These are phyloP conservation scores for Acacia confusa DNA, from an alignment of 306 rosid species.

Conservation along the genomic window DNA sequence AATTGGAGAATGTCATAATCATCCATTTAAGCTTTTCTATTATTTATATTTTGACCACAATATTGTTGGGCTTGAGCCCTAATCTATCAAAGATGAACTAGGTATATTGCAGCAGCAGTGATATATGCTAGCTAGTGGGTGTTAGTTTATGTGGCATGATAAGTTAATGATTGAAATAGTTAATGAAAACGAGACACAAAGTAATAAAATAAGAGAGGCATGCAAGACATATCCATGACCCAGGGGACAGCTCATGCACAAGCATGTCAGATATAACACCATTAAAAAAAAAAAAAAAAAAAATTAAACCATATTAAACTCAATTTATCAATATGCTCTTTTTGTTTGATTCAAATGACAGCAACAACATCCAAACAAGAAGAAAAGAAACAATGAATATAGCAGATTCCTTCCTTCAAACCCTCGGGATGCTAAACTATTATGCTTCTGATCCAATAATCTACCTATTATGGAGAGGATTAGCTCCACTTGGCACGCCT, in stretches of 20 bases:
- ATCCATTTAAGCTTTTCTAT: no score
- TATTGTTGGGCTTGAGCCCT: no score
- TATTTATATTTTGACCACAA: no score
- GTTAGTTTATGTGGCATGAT: constrained; percentile 4
- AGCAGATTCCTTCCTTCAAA: constrained; percentile 34
- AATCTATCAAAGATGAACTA: no score
- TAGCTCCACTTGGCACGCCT: constrained; percentile 63
- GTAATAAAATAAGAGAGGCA: constrained; percentile 15
- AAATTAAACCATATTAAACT: constrained; percentile 23
- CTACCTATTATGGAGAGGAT: constrained; percentile 74
- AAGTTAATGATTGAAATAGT: constrained; percentile 12
- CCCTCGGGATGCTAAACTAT: not conserved
- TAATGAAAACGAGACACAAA: not conserved
- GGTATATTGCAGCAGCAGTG: no score
- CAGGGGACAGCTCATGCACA: constrained; percentile 57
- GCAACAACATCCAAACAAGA: constrained; percentile 42
- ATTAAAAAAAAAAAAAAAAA: constrained; percentile 33
- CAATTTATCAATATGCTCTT: constrained; percentile 20
- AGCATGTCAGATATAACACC: constrained; percentile 47
- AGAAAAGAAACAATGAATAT: constrained; percentile 34
- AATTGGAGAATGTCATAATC: no score
- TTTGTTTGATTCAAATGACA: constrained; percentile 33
- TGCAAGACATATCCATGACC: constrained; percentile 30
- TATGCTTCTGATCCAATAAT: constrained; percentile 26
- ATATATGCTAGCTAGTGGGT: not conserved